Evolutionary conservation across 805 yeast species (phyloP).

Genomic region (Saccharomyces jurei): DNA sequence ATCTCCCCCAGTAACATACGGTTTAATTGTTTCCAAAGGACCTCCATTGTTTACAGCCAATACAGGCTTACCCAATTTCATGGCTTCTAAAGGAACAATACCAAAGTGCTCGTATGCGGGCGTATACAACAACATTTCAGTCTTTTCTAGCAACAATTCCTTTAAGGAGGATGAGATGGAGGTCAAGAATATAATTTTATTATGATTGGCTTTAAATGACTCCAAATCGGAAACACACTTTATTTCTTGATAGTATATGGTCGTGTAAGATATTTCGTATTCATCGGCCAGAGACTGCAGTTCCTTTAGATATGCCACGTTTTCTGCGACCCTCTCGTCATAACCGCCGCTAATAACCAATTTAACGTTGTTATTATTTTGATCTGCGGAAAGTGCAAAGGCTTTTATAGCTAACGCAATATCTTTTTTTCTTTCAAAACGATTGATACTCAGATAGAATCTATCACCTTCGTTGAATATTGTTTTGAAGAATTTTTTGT

Average conservation of each 20-base stretch:
- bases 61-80: constrained; percentile 77
- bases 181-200: constrained; percentile 66
- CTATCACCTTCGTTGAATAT: constrained; percentile 13
- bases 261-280: constrained; percentile 38
- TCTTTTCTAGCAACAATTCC: constrained; percentile 47
- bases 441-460: constrained; percentile 67
- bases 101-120: constrained; percentile 95
- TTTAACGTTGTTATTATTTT: constrained; percentile 31
- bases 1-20: constrained; percentile 25
- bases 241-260: constrained; percentile 31
- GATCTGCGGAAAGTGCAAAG: constrained; percentile 38
- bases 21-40: constrained; percentile 64
- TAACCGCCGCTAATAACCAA: constrained; percentile 87
- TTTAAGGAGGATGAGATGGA: constrained; percentile 65
- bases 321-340: constrained; percentile 68
- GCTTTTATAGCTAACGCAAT: constrained; percentile 69
- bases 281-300: constrained; percentile 43
- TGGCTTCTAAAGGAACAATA: constrained; percentile 93
- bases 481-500: constrained; percentile 11
- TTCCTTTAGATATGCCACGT: constrained; percentile 60
- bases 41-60: constrained; percentile 88
- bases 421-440: constrained; percentile 84
- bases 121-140: constrained; percentile 69
- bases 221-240: constrained; percentile 11
- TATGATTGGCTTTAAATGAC: constrained; percentile 25